Evolutionary conservation across 352 stramenopile species (phyloP).

Genomic region (Phytopythium oedochilum): DNA sequence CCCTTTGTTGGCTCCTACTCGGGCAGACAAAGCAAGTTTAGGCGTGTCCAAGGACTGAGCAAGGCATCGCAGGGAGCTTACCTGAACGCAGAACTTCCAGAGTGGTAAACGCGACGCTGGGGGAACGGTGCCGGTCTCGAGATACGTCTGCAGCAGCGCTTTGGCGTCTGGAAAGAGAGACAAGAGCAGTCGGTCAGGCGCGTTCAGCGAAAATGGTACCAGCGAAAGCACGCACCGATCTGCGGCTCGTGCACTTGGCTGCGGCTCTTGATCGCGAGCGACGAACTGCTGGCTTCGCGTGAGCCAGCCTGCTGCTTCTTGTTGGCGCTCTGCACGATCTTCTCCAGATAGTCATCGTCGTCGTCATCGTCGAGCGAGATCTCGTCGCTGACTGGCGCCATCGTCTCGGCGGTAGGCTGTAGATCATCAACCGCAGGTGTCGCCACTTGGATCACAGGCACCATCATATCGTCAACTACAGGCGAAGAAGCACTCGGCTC

Average conservation of each 20-base stretch:
- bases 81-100: constrained; percentile 54
- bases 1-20: constrained; percentile 12
- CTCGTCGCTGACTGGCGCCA: constrained; percentile 5
- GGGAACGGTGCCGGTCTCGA: constrained; percentile 31
- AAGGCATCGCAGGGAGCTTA: constrained; percentile 1
- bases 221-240: constrained; percentile 16
- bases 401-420: neutral
- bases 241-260: constrained; percentile 18
- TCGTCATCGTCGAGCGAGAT: constrained; percentile 35
- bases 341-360: constrained; percentile 48
- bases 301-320: constrained; percentile 32
- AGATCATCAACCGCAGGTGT: neutral
- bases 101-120: constrained; percentile 37
- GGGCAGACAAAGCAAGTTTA: constrained; percentile 1
- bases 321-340: constrained; percentile 52
- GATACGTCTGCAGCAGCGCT: constrained; percentile 21
- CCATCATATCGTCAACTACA: neutral
- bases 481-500: neutral
- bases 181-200: neutral
- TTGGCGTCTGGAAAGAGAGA: constrained; percentile 21
- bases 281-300: constrained; percentile 52
- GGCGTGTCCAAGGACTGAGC: neutral
- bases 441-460: neutral
- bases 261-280: constrained; percentile 66
- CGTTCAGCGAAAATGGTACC: neutral